These are phyloP conservation scores for Cordyceps cicadae DNA, from an alignment of 2,329 filamentous ascomycete genomes.

Conservation along the genomic window DNA sequence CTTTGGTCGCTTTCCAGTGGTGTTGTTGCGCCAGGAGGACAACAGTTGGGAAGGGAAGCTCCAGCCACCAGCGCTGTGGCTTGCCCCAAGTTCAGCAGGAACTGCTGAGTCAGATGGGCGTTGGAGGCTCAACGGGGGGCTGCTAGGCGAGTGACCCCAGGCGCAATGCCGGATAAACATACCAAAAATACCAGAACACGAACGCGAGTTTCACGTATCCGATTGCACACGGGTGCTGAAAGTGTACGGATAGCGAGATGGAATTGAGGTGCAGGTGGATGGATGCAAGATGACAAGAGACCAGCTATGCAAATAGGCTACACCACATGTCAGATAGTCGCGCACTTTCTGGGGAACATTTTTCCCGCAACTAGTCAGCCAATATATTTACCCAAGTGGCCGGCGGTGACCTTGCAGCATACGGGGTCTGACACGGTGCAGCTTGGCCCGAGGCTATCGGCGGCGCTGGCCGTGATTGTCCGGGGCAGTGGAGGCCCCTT, in stretches of 20 bases:
- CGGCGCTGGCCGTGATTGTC: constrained; percentile 6
- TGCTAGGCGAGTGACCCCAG: background rate
- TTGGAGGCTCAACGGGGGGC: background rate
- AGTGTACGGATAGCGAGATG: background rate
- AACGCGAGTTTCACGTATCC: background rate
- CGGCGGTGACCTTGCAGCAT: background rate
- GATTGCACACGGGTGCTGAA: background rate
- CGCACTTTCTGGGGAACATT: background rate
- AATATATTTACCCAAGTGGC: background rate
- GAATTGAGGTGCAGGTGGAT: background rate
- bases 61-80: background rate
- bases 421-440: background rate
- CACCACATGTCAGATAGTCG: constrained; percentile 4
- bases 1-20: too few species aligned
- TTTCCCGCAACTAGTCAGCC: background rate
- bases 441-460: constrained; percentile 9
- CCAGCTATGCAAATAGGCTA: background rate
- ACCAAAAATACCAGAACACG: background rate
- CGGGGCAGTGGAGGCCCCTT: background rate
- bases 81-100: background rate
- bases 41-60: background rate
- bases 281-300: background rate
- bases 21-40: background rate
- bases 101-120: background rate
- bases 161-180: background rate